These are phyloP conservation scores for Paramyrothecium sp. DNA, from an alignment of 2,329 filamentous ascomycete genomes.

Conservation along the genomic window DNA sequence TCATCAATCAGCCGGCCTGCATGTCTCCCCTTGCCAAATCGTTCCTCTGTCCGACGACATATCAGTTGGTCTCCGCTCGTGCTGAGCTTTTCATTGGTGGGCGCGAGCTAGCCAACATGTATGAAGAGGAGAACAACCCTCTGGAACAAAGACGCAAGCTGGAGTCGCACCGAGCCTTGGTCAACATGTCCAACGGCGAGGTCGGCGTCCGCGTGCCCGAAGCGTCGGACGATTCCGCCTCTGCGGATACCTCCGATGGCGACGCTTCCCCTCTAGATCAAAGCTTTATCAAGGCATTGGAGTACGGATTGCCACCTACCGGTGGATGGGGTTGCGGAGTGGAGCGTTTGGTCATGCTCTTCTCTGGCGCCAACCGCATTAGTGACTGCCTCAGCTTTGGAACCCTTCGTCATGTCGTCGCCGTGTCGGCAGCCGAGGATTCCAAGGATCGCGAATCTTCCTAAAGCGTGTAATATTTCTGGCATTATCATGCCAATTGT, in stretches of 20 bases:
- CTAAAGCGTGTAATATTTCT: not conserved
- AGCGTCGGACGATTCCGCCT: conserved; percentile 17
- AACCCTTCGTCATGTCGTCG: conserved; percentile 68
- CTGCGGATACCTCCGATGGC: conserved; percentile 36
- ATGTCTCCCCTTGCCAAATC: conserved; percentile 92
- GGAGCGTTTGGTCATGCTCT: conserved; percentile 88
- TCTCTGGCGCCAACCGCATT: conserved; percentile 76
- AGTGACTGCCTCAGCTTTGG: conserved; percentile 88
- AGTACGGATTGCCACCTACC: conserved; percentile 90
- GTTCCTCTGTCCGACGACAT: conserved; percentile 65
- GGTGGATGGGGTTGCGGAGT: conserved; percentile 96
- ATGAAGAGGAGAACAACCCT: conserved; percentile 96
- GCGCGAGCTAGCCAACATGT: conserved; percentile 90
- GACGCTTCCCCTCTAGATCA: conserved; percentile 62
- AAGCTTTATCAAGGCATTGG: conserved; percentile 79
- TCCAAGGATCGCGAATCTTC: conserved; percentile 10
- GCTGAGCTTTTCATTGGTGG: conserved; percentile 82
- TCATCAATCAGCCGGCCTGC: conserved; percentile 84
- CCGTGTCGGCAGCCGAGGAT: conserved; percentile 39
- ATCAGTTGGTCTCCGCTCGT: conserved; percentile 75
- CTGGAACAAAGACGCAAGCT: conserved; percentile 85
- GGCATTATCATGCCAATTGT: not conserved
- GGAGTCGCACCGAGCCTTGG: conserved; percentile 45
- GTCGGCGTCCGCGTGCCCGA: conserved; percentile 24
- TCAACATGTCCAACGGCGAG: conserved; percentile 30